Conservation (phyloP, 257 asterid species). For the Rauvolfia tetraphylla region DNA sequence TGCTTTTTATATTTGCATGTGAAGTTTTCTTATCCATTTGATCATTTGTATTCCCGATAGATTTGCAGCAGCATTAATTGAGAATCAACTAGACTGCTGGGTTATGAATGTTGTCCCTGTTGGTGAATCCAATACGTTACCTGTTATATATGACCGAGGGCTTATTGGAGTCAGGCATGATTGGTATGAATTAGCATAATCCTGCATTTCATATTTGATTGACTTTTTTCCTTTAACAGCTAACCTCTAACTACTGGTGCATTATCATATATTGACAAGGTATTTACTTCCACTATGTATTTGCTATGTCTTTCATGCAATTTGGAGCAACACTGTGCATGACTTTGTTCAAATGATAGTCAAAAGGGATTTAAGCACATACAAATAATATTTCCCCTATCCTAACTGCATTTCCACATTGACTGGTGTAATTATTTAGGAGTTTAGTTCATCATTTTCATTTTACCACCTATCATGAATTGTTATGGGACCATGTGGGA, state of each 20-base stretch:
- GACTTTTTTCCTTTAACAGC: background rate
- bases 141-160: constrained; percentile 92
- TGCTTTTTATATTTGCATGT: constrained; percentile 5
- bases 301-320: background rate
- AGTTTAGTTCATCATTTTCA: background rate
- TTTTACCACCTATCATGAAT: background rate
- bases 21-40: constrained; percentile 6
- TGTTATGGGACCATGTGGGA: background rate
- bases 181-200: constrained; percentile 43
- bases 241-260: background rate
- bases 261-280: background rate
- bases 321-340: background rate
- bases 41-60: constrained; percentile 31
- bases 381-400: background rate
- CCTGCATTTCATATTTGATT: background rate
- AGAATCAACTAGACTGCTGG: constrained; percentile 79
- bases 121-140: constrained; percentile 86
- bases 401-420: background rate
- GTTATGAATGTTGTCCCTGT: constrained; percentile 92
- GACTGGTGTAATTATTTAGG: background rate
- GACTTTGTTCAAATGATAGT: background rate
- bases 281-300: background rate
- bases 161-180: constrained; percentile 95
- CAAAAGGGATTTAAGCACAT: background rate
- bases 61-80: constrained; percentile 86